Base-by-base conservation (phyloP, 1,284 basidiomycete genomes). In the Rhodotorula sp. region DNA sequence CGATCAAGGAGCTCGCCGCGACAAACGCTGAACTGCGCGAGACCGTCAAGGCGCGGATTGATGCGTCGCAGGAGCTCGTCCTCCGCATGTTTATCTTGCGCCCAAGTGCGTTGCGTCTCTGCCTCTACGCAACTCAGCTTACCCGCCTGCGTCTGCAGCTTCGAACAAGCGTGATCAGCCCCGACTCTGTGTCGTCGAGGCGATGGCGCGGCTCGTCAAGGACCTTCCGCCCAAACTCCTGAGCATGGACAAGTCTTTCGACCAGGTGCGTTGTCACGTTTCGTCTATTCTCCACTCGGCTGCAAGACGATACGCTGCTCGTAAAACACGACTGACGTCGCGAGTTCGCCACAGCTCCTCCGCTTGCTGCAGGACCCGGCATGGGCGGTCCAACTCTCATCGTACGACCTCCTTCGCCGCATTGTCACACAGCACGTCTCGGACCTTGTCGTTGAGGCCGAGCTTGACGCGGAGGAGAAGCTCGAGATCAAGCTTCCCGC, bases 381-480 rank as follows among this genome's bases (percentile, higher is more conserved):
- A 0, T 78, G 84, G 9, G 84, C 86, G 36, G 88, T 91, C 1
- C 90, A 91, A 75, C 87, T 87, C 77, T 88, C 89, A 83, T 86
- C 88, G 0, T 91, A 91, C 79, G 83, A 85, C 58, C 83, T 94
- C 9, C 83, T 93, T 29, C 85, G 84, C 56, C 83, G 83, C 50
- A 88, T 89, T 10, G 88, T 91, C 17, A 83, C 84, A 77, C 88
- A 87, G 78, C 85, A 87, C 56, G 92, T 91, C 0, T 90, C 92
- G 70, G 82, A 90, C 69, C 84, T 94, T 56, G 91, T 95, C 29
- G 86, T 97, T 48, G 92, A 97, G 79, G 89, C 90, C 9, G 93
- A 90, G 48, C 88, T 94, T 15, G 89, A 90, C 71, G 84, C 70
- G 1, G 78, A 85, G 0, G 87, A 88, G 64, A 37, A 84, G 67